Evolutionary conservation across 1,284 basidiomycete genomes (phyloP), one percentile per base, ranked within the genome.

Genomic region (Ustilago curta): DNA sequence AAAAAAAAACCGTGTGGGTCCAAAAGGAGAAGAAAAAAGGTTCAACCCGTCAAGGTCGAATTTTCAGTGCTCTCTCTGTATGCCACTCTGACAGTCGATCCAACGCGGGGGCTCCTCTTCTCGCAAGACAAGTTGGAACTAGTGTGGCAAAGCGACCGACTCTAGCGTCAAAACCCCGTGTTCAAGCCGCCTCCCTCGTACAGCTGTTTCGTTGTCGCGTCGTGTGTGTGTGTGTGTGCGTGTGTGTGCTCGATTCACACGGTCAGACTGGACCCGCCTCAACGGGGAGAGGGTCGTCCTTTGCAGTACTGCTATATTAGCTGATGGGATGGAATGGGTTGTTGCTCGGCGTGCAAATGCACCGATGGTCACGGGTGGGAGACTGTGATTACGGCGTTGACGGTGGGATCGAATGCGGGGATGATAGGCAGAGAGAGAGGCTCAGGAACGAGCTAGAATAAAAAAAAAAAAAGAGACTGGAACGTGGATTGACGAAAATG

Each of bases 311-410:
- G 11, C 32, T 35, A 47, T 25, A 31, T 29, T 7, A n/a, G 29
- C 9, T n/a, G 27, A 31, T 31, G 45, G 45, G n/a, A n/a, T n/a
- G n/a, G n/a, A n/a, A 8, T 48, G 45, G 43, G 44, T 11, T 27
- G 23, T 25, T 47, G 44, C 12, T 40, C 49, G 49, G 49, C 35
- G 27, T 42, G 27, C 8, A 9, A 53, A 43, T 43, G 21, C 21
- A 31, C 40, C 53, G 54, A 53, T 54, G 51, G 18, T 37, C 42
- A 43, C 40, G 52, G 52, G 57, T 59, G 57, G 58, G 58, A 27
- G 23, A 16, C 43, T 40, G 47, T 27, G 48, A 48, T 37, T 12
- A 31, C 35, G 23, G 23, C 42, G 39, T 31, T 12, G 14, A 42
- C n/a, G 27, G 48, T 12, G 39, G 39, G 45, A 29, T 19, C 4